Conservation (phyloP, 129 eudicot species). For the Tagetes patula region DNA sequence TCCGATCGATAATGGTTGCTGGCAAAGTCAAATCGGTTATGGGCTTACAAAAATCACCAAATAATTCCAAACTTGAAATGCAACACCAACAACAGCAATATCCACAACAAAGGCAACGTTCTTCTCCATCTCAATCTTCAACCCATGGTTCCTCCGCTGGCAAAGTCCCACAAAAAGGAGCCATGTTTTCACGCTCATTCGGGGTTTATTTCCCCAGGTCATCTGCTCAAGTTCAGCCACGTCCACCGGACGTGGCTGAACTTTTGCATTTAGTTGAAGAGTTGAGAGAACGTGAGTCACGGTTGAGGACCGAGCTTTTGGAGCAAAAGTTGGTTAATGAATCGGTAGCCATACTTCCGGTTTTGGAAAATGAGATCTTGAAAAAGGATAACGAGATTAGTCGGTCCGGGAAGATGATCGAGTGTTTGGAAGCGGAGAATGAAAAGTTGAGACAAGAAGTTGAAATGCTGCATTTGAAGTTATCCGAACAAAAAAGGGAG, state of each 20-base stretch:
- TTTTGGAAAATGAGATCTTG: conserved; percentile 64
- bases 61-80: conserved; percentile 24
- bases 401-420: conserved; percentile 31
- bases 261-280: conserved; percentile 77
- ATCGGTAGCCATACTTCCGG: conserved; percentile 68
- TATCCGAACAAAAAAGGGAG: conserved; percentile 48
- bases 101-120: conserved; percentile 15
- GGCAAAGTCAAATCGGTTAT: conserved; percentile 76
- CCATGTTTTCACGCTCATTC: conserved; percentile 59
- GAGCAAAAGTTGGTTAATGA: conserved; percentile 76
- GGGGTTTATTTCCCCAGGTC: conserved; percentile 85
- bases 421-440: conserved; percentile 64
- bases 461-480: conserved; percentile 53
- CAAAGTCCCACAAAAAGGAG: no score
- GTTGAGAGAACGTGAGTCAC: conserved; percentile 67
- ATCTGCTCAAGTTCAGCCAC: conserved; percentile 95
- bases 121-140: background rate
- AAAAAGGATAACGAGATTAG: conserved; percentile 45
- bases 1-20: conserved; percentile 52
- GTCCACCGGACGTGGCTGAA: conserved; percentile 84
- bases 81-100: background rate
- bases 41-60: conserved; percentile 63
- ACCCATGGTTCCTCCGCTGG: no score
- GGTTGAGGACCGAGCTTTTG: conserved; percentile 58
- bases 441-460: conserved; percentile 55